phyloP scores from a whole-genome alignment of 495 filamentous ascomycete species.

The Apodospora peruviana region DNA sequence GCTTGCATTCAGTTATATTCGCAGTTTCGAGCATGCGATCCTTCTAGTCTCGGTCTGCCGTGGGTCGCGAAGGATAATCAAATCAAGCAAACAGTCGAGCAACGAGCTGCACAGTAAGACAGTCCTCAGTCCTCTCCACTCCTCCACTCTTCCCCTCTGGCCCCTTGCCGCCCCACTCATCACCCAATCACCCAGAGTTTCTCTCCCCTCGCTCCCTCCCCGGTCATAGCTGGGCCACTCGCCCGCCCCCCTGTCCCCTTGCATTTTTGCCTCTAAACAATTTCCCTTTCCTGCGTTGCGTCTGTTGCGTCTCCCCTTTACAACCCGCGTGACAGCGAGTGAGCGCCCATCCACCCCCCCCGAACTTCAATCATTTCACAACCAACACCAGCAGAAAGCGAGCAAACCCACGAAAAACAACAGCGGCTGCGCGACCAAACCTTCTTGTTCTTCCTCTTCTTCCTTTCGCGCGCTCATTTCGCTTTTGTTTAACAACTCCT shows the following conservation, averaged over 20 bases:
- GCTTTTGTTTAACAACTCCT: slow-evolving; percentile 5
- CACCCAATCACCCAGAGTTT: slow-evolving; percentile 15
- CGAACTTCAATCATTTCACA: slow-evolving; percentile 22
- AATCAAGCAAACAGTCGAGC: too few relatives aligned
- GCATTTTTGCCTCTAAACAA: slow-evolving; percentile 30
- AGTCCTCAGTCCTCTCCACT: slow-evolving; percentile 5
- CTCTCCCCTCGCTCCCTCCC: slow-evolving; percentile 14
- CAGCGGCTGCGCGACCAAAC: slow-evolving; percentile 6
- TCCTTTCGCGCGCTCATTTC: slow-evolving; percentile 24
- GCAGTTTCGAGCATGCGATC: too few relatives aligned
- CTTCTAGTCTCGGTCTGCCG: too few relatives aligned
- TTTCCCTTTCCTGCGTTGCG: slow-evolving; percentile 14
- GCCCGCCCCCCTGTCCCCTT: slow-evolving; percentile 22
- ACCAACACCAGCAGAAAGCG: slow-evolving; percentile 17
- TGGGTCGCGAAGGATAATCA: too few relatives aligned
- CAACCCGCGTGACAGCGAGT: slow-evolving; percentile 31
- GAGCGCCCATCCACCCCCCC: slow-evolving; percentile 21
- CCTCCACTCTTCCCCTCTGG: not conserved
- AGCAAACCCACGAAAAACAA: slow-evolving; percentile 17
- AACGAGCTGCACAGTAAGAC: slow-evolving; percentile 7
- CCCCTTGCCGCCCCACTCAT: slow-evolving; percentile 4
- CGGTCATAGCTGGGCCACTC: slow-evolving; percentile 17
- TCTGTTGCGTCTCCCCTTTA: slow-evolving; percentile 20
- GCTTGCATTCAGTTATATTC: too few relatives aligned
- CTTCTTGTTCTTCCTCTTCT: slow-evolving; percentile 6